A percentile compares a stretch with the other conserved stretches of the same genome.
phyloP scores from a whole-genome alignment of 345 rosid genomes.

The Passiflora organensis region DNA sequence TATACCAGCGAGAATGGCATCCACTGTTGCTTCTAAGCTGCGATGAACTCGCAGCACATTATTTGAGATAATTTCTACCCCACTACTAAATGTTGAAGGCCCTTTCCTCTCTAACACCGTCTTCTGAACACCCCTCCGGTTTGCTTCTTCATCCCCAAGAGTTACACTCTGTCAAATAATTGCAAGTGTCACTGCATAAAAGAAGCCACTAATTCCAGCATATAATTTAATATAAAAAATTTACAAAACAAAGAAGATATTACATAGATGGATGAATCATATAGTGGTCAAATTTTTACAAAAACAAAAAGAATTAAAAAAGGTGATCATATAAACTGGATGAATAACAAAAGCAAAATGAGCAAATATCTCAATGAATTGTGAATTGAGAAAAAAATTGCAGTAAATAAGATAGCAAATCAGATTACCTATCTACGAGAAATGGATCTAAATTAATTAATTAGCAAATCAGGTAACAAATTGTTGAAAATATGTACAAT shows the following conservation, averaged over 20 bases:
- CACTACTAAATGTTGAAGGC: constrained; percentile 74
- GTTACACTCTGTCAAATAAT: constrained; percentile 63
- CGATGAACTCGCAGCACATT: constrained; percentile 81
- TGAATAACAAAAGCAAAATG: too few relatives aligned
- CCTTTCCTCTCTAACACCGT: constrained; percentile 86
- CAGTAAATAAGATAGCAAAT: too few relatives aligned
- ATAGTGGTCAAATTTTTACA: too few relatives aligned
- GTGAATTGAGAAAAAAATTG: too few relatives aligned
- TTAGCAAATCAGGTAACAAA: too few relatives aligned
- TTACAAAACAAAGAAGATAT: background rate
- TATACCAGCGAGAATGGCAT: constrained; percentile 69
- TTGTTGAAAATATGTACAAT: too few relatives aligned
- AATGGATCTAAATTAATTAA: too few relatives aligned
- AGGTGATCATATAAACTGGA: too few relatives aligned
- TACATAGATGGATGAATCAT: too few relatives aligned
- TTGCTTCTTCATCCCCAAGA: constrained; percentile 85
- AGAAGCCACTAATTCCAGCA: background rate
- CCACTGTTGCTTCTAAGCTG: constrained; percentile 86
- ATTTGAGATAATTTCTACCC: constrained; percentile 76
- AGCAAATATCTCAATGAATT: too few relatives aligned
- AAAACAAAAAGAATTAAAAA: too few relatives aligned
- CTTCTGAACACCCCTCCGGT: constrained; percentile 79
- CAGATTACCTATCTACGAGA: too few relatives aligned
- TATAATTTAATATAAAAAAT: background rate
- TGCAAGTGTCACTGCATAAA: constrained; percentile 5